Evolutionary conservation across 148 eudicot species (phyloP).

Genomic region (Rhododendron molle): DNA sequence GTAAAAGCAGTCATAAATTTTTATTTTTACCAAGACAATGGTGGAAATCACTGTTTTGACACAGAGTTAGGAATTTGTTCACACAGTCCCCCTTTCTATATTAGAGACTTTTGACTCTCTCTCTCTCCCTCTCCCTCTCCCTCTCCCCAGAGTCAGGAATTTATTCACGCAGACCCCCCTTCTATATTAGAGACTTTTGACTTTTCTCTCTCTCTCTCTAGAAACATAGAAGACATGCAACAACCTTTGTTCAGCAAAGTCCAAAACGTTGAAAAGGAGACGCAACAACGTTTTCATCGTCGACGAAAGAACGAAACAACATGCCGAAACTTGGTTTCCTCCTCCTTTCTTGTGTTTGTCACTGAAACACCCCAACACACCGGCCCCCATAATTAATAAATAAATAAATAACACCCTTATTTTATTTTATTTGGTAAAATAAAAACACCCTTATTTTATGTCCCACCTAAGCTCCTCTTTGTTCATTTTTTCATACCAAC

Average conservation of each 20-base stretch:
- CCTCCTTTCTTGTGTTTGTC: neutral
- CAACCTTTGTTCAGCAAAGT: neutral
- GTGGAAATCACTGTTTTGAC: too few relatives aligned
- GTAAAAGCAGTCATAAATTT: too few relatives aligned
- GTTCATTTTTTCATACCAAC: neutral
- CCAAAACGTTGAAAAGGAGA: conserved; percentile 3
- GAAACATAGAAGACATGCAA: neutral
- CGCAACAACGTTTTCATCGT: conserved; percentile 1
- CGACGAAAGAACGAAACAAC: conserved; percentile 3
- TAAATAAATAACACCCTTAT: neutral
- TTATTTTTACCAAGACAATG: neutral
- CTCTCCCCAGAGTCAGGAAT: neutral
- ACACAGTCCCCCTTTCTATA: neutral
- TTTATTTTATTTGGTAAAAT: neutral
- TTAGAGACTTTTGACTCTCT: neutral
- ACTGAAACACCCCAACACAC: neutral
- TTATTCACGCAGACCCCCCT: too few relatives aligned
- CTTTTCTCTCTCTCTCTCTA: neutral
- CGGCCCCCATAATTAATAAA: neutral
- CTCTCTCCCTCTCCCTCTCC: neutral
- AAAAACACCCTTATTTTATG: neutral
- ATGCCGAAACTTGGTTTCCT: neutral
- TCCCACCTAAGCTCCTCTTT: neutral
- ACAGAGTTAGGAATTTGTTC: neutral
- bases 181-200: neutral